These are phyloP conservation scores for Erysimum cheiri DNA, from an alignment of 441 rosid genomes.

Conservation along the genomic window DNA sequence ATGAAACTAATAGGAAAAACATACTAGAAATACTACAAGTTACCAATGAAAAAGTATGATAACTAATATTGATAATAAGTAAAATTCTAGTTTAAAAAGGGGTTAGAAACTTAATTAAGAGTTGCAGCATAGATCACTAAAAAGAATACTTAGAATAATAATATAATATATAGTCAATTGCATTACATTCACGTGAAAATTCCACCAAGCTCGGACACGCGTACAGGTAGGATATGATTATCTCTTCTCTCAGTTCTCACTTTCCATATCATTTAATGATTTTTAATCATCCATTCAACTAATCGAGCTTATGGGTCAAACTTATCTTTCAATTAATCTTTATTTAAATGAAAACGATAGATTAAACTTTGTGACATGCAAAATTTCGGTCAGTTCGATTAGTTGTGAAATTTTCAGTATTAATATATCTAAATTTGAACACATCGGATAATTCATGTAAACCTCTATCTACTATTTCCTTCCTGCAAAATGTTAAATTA, in stretches of 20 bases:
- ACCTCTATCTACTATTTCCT: not conserved
- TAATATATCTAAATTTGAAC: not conserved
- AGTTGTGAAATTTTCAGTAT: slow-evolving; percentile 3
- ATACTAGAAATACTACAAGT: no score
- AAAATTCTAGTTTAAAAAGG: no score
- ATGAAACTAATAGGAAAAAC: no score
- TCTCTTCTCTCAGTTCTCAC: not conserved
- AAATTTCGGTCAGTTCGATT: not conserved
- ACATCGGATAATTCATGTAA: not conserved
- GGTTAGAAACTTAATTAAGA: no score
- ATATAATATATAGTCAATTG: slow-evolving; percentile 6
- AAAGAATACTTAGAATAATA: no score
- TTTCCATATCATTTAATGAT: slow-evolving; percentile 23
- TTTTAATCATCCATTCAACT: slow-evolving; percentile 4
- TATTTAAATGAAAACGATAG: not conserved
- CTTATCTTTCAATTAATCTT: not conserved
- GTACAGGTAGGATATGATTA: slow-evolving; percentile 1
- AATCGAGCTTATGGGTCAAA: slow-evolving; percentile 7
- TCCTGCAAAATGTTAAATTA: not conserved
- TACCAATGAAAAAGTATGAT: no score
- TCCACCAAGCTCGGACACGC: slow-evolving; percentile 35
- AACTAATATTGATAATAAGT: no score
- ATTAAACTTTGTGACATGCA: not conserved
- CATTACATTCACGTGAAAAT: slow-evolving; percentile 30
- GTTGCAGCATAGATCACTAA: no score